phyloP scores from a whole-genome alignment of 1,284 basidiomycete species.

The Irpex sp. region DNA sequence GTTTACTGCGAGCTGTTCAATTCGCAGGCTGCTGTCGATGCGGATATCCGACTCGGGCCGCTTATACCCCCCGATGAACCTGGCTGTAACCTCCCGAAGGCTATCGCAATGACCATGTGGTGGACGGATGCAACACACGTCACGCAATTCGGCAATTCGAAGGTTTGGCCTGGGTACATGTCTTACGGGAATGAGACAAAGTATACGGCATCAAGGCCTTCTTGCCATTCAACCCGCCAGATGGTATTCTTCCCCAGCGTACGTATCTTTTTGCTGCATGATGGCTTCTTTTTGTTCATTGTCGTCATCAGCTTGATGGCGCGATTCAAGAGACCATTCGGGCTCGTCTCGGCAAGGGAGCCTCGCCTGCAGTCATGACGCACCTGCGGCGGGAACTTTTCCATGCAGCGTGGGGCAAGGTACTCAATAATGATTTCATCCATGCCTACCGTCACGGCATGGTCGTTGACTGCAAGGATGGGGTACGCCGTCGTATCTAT shows the following conservation, averaged over 20 bases:
- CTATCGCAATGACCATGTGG: background rate
- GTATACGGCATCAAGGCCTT: background rate
- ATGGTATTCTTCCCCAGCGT: constrained; percentile 37
- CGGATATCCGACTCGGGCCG: too few species aligned
- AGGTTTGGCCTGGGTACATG: background rate
- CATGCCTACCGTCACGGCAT: constrained; percentile 33
- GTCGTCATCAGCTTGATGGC: background rate
- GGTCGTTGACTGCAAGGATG: constrained; percentile 29
- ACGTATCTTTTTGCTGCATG: too few species aligned
- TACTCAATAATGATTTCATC: constrained; percentile 25
- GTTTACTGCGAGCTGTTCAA: too few species aligned
- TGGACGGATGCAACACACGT: background rate
- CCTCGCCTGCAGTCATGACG: background rate
- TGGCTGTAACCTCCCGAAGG: too few species aligned
- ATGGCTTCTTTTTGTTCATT: too few species aligned
- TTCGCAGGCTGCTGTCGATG: too few species aligned
- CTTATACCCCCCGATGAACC: too few species aligned
- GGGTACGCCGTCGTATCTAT: constrained; percentile 21
- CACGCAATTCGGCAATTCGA: background rate
- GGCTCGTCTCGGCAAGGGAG: background rate
- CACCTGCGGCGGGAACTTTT: background rate
- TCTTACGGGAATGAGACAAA: background rate
- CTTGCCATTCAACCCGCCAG: constrained; percentile 34
- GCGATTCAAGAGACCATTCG: too few species aligned
- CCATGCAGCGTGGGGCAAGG: background rate